phyloP scores from a whole-genome alignment of 768 basidiomycete genomes.

The Austroboletus festivus region DNA sequence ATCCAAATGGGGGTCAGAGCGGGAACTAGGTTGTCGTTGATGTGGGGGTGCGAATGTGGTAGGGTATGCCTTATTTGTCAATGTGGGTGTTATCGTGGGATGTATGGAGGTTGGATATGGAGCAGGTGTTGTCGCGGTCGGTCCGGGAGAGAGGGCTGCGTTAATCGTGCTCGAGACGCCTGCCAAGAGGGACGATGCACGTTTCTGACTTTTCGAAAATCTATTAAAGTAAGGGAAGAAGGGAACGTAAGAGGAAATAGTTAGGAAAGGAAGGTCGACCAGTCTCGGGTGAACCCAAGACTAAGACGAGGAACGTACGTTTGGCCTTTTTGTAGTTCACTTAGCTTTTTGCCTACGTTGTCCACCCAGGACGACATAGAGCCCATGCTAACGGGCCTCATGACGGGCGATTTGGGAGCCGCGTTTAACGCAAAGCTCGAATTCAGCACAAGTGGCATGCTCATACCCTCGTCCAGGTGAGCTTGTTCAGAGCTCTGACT shows the following conservation, averaged over 20 bases:
- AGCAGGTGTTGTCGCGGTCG: conserved; percentile 30
- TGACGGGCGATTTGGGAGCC: neutral
- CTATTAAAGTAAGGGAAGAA: conserved; percentile 33
- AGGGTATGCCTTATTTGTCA: neutral
- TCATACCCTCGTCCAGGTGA: conserved; percentile 7
- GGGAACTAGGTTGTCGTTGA: neutral
- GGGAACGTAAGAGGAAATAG: too few relatives aligned
- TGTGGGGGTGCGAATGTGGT: conserved; percentile 1
- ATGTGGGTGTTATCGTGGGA: conserved; percentile 1
- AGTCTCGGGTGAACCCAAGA: neutral
- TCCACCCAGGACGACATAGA: conserved; percentile 49
- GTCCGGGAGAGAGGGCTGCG: conserved; percentile 42
- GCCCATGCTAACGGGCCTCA: neutral
- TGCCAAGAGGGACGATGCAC: conserved; percentile 61
- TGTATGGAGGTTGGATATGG: conserved; percentile 3
- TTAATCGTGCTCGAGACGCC: conserved; percentile 61
- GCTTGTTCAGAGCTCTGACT: neutral
- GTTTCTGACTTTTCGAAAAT: conserved; percentile 65
- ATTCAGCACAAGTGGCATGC: conserved; percentile 6
- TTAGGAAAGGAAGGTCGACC: too few relatives aligned
- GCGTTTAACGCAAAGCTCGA: conserved; percentile 13
- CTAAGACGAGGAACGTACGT: conserved; percentile 42
- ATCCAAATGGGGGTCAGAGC: neutral
- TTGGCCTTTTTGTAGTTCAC: conserved; percentile 50
- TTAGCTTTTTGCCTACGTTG: conserved; percentile 58